phyloP scores from a whole-genome alignment of 2,329 filamentous ascomycete genomes.

The Microdochium trichocladiopsis region DNA sequence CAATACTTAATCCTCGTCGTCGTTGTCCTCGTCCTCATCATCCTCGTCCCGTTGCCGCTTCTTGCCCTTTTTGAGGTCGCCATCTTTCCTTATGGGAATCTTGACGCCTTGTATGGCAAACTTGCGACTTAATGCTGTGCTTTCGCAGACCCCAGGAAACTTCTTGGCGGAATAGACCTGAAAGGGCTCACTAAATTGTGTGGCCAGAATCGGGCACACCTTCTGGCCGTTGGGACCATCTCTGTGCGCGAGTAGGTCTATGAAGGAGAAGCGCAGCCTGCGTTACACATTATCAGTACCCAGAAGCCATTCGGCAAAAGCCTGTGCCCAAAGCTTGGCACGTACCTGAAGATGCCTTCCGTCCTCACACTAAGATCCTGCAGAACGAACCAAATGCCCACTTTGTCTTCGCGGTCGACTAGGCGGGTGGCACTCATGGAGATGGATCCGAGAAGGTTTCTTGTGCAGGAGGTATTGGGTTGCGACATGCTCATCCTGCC shows the following conservation, averaged over 20 bases:
- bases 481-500: constrained; percentile 34
- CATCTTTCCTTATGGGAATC: constrained; percentile 91
- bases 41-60: constrained; percentile 44
- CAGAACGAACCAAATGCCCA: constrained; percentile 93
- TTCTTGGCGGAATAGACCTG: constrained; percentile 96
- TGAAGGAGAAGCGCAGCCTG: constrained; percentile 65
- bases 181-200: constrained; percentile 81
- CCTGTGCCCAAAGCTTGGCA: constrained; percentile 1
- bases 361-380: constrained; percentile 93
- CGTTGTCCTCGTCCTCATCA: constrained; percentile 30
- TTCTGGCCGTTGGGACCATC: constrained; percentile 40
- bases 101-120: constrained; percentile 95
- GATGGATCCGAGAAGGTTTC: constrained; percentile 89
- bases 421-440: constrained; percentile 83
- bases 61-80: constrained; percentile 31
- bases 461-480: constrained; percentile 80
- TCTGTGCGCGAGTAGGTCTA: constrained; percentile 63
- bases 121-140: constrained; percentile 81
- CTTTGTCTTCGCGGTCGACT: constrained; percentile 69
- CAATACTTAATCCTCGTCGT: not conserved
- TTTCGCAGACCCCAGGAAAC: constrained; percentile 95
- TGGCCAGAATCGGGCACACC: constrained; percentile 74
- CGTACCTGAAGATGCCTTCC: constrained; percentile 82
- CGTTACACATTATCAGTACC: no score
- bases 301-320: no score